Conservation (phyloP, 228 moss, liverwort and hornwort species). For the Sphagnum fallax region DNA sequence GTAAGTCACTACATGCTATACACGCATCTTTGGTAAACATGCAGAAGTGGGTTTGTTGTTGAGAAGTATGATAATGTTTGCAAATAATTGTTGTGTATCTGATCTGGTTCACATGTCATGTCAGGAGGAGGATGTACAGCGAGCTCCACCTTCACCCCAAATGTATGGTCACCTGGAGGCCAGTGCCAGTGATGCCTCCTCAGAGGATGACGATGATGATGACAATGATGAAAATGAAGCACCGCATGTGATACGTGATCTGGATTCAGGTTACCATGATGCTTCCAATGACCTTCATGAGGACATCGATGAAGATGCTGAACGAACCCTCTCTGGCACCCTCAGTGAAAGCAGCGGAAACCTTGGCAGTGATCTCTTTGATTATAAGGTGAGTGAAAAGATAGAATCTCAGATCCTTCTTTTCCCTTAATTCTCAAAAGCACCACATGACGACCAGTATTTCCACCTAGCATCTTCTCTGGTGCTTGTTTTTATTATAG, state of each 20-base stretch:
- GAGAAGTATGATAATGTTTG: background rate
- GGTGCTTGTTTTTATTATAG: too few relatives aligned
- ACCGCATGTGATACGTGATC: slow-evolving; percentile 45
- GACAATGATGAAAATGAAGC: slow-evolving; percentile 6
- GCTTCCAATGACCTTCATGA: slow-evolving; percentile 78
- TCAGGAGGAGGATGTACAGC: slow-evolving; percentile 64
- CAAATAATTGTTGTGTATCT: background rate
- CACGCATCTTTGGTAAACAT: background rate
- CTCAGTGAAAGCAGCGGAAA: slow-evolving; percentile 93
- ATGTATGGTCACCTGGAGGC: slow-evolving; percentile 69
- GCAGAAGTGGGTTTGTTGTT: background rate
- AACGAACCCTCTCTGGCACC: slow-evolving; percentile 70
- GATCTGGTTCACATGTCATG: background rate
- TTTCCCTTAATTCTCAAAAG: background rate
- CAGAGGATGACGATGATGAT: slow-evolving; percentile 63
- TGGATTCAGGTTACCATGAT: slow-evolving; percentile 74
- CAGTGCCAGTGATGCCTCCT: slow-evolving; percentile 70
- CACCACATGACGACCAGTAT: background rate
- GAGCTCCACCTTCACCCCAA: slow-evolving; percentile 62
- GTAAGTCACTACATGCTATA: slow-evolving; percentile 17
- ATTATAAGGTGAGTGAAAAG: slow-evolving; percentile 61
- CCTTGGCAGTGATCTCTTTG: slow-evolving; percentile 70
- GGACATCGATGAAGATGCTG: slow-evolving; percentile 73
- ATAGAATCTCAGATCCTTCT: too few relatives aligned
- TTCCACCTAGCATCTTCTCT: too few relatives aligned